A percentile compares a stretch with the other conserved stretches of the same genome.
phyloP scores from a whole-genome alignment of 805 yeast genomes.

The Kluyveromyces dobzhanskii region DNA sequence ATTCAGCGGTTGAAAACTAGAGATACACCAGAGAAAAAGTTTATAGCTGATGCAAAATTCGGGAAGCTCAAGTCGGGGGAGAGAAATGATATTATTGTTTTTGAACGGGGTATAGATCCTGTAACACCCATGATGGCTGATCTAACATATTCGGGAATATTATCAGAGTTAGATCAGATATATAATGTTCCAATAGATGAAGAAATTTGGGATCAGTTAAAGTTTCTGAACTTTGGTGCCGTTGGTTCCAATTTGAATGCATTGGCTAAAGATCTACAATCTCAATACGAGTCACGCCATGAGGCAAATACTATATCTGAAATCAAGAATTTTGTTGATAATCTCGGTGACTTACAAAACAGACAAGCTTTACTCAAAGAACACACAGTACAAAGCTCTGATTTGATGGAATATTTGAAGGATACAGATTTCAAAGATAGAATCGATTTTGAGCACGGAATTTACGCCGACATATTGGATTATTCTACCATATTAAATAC shows the following conservation, averaged over 20 bases:
- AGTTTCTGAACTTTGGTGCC: constrained; percentile 65
- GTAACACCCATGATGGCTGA: constrained; percentile 67
- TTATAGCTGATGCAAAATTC: constrained; percentile 24
- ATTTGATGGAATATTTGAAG: constrained; percentile 35
- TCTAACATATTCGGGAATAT: constrained; percentile 71
- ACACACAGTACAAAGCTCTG: constrained; percentile 71
- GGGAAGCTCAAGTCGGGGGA: constrained; percentile 34
- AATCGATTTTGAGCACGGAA: constrained; percentile 61
- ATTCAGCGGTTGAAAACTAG: constrained; percentile 11
- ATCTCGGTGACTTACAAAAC: constrained; percentile 55
- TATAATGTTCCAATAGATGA: constrained; percentile 13
- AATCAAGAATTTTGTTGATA: constrained; percentile 64
- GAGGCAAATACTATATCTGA: constrained; percentile 50
- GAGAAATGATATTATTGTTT: constrained; percentile 62
- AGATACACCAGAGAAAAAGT: constrained; percentile 11
- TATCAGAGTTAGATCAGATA: constrained; percentile 57
- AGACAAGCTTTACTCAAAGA: constrained; percentile 60
- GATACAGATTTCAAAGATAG: constrained; percentile 34
- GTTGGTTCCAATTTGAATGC: constrained; percentile 67
- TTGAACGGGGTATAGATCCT: constrained; percentile 73
- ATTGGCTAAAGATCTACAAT: constrained; percentile 63
- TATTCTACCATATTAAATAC: constrained; percentile 30
- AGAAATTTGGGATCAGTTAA: constrained; percentile 35
- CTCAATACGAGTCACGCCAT: constrained; percentile 54
- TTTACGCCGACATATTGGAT: constrained; percentile 47